Base-by-base conservation (phyloP, 2,329 filamentous ascomycete genomes). In the Dryadomyces sulphureus region DNA sequence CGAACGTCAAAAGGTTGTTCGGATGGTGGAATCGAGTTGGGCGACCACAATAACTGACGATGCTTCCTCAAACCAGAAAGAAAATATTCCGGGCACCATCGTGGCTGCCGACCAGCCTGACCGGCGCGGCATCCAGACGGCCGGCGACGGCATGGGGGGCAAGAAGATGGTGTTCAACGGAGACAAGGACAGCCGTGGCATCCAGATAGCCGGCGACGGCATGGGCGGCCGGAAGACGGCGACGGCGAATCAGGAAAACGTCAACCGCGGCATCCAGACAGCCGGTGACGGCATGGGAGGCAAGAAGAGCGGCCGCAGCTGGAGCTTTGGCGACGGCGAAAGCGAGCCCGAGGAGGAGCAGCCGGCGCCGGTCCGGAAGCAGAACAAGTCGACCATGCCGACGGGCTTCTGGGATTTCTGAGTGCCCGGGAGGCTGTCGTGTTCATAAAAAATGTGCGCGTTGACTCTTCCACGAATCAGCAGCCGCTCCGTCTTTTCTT, bases 21-120 rank as follows among this genome's bases (percentile, higher is more conserved):
- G 83, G 62, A 81, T 77, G 69, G 82, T 87, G 77, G 75, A 83
- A 55, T 66, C 79, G 41, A 76, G 70, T 59, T 79, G 76, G 77
- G 63, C 65, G 1, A 53, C 65, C 12, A 71, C 41, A 3, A 36
- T 43, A 20, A 46, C 75, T 50, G 75, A 79, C 47, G 58, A 73
- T 74, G 7, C 8, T 6, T 17, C 12, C 11, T 60, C 57, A 2
- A 49, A 56, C n/a, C 67, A 70, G 45, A 75, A 74, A 55, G 70
- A 75, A 57, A 75, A 75, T 49, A 65, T 62, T 44, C 41, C 53
- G 46, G 12, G 48, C 50, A 43, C 49, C 34, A 41, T 48, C 49
- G 43, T 48, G 27, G 12, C n/a, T 1, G 42, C 6, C 25, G 51
- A 50, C 36, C 36, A 22, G 7, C 52, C 44, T 1, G 56, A 56